Base-by-base conservation (phyloP, 306 rosid species). In the Corylus avellana region DNA sequence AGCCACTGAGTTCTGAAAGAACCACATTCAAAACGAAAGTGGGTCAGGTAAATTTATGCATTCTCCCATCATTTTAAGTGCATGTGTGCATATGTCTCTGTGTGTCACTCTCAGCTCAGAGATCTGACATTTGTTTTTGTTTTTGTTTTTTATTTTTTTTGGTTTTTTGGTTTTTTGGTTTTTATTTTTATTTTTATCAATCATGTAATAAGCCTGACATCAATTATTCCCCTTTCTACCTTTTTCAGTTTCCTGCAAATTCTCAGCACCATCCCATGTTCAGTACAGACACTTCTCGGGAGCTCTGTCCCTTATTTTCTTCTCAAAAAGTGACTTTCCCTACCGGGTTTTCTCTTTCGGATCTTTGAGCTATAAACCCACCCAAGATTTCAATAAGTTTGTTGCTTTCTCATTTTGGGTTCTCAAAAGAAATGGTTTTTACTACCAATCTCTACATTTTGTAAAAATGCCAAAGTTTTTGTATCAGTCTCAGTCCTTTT, bases 31-130 rank as follows among this genome's bases (percentile, higher is more conserved):
- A 64, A 70, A 49, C 18, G 18, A 62, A 69, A 53, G 85, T 82
- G 88, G 88, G 88, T 78, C 86, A 72, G 81, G 50, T 79, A 46
- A 7, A 66, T 32, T 13, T 32, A 1, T 32, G 35, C 35, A 32
- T 32, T 32, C 35, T 32, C 35, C 35, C 35, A 6, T 54, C 68
- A 57, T 79, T 84, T 83, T 55, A 75, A 59, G 80, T 74, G 89
- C 89, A 87, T 88, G 89, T 84, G 88, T 87, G 87, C 78, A 54
- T 75, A 9, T 77, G 81, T 85, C 81, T 79, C 79, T 67, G 50
- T 3, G 81, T 67, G 50, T 8, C 22, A 9, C 29, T 42, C 51
- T 86, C 90, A 11, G 32, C 13, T 59, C 66, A 25, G 66, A 22
- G 66, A 11, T 12, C 87, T 85, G 97, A 92, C 94, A 92, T 48